Percentiles rank a stretch among this genome's conserved stretches.
Evolutionary conservation across 192 early-diverging fungal species (phyloP).

Genomic region (Thamnidium elegans): DNA sequence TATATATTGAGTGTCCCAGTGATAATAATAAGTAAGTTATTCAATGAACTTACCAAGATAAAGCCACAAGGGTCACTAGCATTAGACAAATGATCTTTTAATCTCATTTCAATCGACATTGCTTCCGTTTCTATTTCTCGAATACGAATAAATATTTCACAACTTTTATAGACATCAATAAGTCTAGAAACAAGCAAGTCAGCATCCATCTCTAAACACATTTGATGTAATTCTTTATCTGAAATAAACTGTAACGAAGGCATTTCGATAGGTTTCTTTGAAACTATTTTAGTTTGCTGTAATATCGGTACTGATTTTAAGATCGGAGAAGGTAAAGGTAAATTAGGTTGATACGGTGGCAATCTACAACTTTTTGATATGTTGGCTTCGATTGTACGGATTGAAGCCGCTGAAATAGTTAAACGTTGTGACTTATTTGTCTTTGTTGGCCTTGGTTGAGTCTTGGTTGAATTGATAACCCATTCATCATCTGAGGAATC

Average conservation of each 20-base stretch:
- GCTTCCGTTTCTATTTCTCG: constrained; percentile 16
- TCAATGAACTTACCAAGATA: constrained; percentile 19
- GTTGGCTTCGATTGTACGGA: neutral
- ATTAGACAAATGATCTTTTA: constrained; percentile 11
- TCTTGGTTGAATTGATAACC: constrained; percentile 20
- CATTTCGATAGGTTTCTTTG: neutral
- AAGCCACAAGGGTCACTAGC: constrained; percentile 22
- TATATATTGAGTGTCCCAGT: too few species aligned
- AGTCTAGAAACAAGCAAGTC: neutral
- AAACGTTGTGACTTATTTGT: neutral
- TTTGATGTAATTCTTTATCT: constrained; percentile 8
- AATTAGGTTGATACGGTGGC: neutral
- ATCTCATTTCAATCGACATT: constrained; percentile 10
- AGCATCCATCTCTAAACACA: constrained; percentile 15
- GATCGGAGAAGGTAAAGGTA: too few species aligned
- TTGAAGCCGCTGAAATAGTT: constrained; percentile 1
- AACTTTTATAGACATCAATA: constrained; percentile 18
- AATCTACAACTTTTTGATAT: neutral
- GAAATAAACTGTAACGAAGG: constrained; percentile 4
- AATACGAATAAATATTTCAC: constrained; percentile 17
- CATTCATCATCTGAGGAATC: constrained; percentile 32
- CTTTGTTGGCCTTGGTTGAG: constrained; percentile 8
- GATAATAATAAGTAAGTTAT: neutral
- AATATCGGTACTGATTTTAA: neutral
- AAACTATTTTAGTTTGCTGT: too few species aligned